phyloP scores from a whole-genome alignment of 2,329 filamentous ascomycete genomes.

The Colletotrichum australisinense region DNA sequence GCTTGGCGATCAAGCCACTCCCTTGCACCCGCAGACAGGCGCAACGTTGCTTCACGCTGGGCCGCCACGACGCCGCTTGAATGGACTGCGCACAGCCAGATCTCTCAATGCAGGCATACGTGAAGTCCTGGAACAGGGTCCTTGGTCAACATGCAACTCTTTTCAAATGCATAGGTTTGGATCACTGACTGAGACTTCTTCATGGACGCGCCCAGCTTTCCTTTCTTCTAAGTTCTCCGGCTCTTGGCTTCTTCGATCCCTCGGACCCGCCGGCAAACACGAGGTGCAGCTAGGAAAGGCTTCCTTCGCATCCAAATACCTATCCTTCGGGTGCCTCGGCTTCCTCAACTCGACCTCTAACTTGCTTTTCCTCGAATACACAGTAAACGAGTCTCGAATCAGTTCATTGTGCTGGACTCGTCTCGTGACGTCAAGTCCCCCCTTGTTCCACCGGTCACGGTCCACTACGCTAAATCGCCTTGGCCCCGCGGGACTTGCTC shows the following conservation, averaged over 20 bases:
- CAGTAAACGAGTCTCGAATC: neutral
- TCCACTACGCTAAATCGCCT: neutral
- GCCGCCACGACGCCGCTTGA: neutral
- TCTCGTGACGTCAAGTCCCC: constrained; percentile 7
- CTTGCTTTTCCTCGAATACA: neutral
- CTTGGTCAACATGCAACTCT: no score
- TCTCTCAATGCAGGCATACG: no score
- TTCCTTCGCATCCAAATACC: neutral
- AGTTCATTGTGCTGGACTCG: neutral
- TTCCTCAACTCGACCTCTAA: neutral
- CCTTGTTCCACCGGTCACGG: neutral
- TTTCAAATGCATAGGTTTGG: neutral
- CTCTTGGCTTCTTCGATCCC: neutral
- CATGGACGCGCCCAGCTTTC: neutral
- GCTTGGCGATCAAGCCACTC: constrained; percentile 17
- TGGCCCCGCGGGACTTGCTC: neutral
- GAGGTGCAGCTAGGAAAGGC: neutral
- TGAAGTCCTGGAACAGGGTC: no score
- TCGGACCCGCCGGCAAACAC: constrained; percentile 10
- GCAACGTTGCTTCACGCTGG: constrained; percentile 7
- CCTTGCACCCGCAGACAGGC: constrained; percentile 3
- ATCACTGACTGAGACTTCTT: neutral
- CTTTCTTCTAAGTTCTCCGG: neutral
- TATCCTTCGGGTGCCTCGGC: neutral
- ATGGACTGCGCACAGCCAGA: no score